phyloP scores from a whole-genome alignment of 352 stramenopile genomes.

The Aphanomyces stellatus region DNA sequence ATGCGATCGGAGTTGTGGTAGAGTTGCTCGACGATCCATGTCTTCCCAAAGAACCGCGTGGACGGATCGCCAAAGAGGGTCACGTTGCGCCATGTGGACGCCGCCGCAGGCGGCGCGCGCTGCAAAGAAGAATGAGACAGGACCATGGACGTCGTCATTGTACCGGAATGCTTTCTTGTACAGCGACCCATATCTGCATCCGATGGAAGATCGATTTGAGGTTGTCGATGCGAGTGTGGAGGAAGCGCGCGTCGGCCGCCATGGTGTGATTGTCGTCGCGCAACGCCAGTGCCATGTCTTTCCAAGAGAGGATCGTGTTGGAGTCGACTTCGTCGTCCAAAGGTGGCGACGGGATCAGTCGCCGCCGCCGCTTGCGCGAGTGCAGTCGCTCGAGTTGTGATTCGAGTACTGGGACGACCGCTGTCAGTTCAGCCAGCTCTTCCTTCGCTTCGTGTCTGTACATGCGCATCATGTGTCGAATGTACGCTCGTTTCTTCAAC shows the following conservation, averaged over 20 bases:
- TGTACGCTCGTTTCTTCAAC: not conserved
- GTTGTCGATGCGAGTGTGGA: not conserved
- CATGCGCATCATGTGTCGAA: not conserved
- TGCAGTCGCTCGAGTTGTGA: not conserved
- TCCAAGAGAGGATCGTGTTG: not conserved
- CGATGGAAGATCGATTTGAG: not conserved
- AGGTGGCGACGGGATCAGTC: not conserved
- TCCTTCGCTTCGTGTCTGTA: not conserved
- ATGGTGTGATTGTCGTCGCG: not conserved
- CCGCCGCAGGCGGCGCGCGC: no score
- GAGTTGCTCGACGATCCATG: constrained; percentile 1
- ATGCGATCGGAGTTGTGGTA: not conserved
- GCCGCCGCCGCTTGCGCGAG: not conserved
- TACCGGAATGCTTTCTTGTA: not conserved
- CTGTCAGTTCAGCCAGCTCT: not conserved
- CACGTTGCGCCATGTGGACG: not conserved
- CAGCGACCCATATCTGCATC: not conserved
- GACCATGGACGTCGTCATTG: no score
- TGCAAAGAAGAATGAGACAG: no score
- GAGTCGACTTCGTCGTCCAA: not conserved
- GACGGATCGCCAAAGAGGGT: not conserved
- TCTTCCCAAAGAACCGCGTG: not conserved
- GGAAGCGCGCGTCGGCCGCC: not conserved
- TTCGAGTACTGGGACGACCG: not conserved
- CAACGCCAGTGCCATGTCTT: not conserved